Evolutionary conservation across 352 stramenopile species (phyloP).

Genomic region (Pythium rhizo-oryzae): DNA sequence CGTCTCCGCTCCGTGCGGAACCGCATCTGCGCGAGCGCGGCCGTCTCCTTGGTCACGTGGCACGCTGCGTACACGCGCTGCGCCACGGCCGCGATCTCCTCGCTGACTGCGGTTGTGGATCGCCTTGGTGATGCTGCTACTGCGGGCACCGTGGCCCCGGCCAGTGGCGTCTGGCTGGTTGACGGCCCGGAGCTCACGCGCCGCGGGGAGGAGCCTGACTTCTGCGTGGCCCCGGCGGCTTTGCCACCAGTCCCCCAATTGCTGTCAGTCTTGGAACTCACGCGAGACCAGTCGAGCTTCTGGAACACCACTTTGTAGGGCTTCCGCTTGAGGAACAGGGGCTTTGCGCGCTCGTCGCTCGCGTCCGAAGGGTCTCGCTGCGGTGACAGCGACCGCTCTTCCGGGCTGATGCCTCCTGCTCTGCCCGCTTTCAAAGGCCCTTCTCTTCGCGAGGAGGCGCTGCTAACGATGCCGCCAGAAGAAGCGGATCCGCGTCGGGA

Average conservation of each 20-base stretch:
- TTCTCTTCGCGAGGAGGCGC: not conserved
- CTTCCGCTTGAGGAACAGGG: conserved; percentile 66
- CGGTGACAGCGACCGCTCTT: not conserved
- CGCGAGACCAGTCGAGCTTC: conserved; percentile 60
- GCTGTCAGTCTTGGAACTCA: conserved; percentile 63
- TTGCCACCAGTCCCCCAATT: conserved; percentile 30
- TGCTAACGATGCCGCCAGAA: conserved; percentile 15
- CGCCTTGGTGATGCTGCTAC: not conserved
- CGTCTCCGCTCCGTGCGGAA: conserved; percentile 19
- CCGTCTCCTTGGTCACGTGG: conserved; percentile 18
- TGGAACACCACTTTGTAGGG: conserved; percentile 69
- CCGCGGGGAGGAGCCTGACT: not conserved
- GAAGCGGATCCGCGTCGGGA: not conserved
- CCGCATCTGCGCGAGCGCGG: conserved; percentile 29
- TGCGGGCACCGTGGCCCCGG: too few relatives aligned
- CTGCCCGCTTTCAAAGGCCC: not conserved
- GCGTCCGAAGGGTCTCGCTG: not conserved
- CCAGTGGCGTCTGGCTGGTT: not conserved
- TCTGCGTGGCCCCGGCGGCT: not conserved
- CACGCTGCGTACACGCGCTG: conserved; percentile 18
- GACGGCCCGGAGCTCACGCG: not conserved
- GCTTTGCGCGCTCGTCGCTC: conserved; percentile 17
- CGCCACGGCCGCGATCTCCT: not conserved
- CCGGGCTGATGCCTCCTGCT: not conserved
- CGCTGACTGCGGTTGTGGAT: not conserved